Base-by-base conservation (phyloP, 2,329 filamentous ascomycete genomes). In the Fusarium redolens region DNA sequence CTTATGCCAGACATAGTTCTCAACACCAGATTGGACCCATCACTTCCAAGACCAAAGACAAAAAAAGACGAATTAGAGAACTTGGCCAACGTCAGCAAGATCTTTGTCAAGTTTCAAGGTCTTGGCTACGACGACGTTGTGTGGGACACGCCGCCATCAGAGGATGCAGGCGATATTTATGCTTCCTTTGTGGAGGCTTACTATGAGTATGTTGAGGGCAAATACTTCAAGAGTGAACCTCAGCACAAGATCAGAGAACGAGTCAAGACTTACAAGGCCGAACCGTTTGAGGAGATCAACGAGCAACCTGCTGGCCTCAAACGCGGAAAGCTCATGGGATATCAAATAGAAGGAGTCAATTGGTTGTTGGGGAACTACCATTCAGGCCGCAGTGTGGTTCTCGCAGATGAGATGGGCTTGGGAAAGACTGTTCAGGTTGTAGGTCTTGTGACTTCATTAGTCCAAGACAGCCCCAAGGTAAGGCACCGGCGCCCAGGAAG, bases 381-480 rank as follows among this genome's bases (percentile, higher is more conserved):
- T 77, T 86, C 89, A 56, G 87, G 91, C 74, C 91, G 93, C 78
- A 98, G 96, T 77, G 93, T 95, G 33, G 96, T 98, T 65, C 88
- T 98, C 11, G 96, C 96, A 1, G 96, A 99, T 79, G 96, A 99
- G 79, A 99, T 99, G 96, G 96, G 96, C 44, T 89, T 99, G 4
- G 96, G 96, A 37, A 99, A 99, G 84, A 99, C 96, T 0, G 94
- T 99, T 37, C 96, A 99, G 80, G 91, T 98, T 58, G 93, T 98
- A 68, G 90, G 92, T 5, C 89, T 97, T 70, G 88, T 98, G 68
- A 91, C 93, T 3, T 91, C 92, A 1, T 83, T 98, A 41, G 87
- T 92, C 30, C 87, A 92, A 68, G 88, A 91, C 57, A 82, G 82
- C n/a, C 90, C 90, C 10, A 85, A 89, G 74, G 83, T 83, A 78